Percentiles rank a stretch among this genome's conserved stretches.
These are phyloP conservation scores for Haematococcus sp. DNA, from an alignment of 139 green algal genomes.

Conservation along the genomic window DNA sequence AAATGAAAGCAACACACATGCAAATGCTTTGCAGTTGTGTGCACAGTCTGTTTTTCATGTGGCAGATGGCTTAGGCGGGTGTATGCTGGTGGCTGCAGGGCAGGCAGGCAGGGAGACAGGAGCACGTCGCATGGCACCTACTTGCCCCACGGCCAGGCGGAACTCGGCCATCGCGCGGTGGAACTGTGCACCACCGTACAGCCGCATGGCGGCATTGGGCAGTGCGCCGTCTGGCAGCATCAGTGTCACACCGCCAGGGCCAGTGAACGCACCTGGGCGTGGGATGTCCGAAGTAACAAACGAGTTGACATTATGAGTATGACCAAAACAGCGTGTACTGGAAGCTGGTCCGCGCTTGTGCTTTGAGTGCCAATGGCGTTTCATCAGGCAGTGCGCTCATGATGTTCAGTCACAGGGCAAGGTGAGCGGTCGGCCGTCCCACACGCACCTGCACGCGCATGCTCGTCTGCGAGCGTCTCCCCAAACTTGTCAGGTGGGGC, in stretches of 20 bases:
- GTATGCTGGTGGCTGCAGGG: neutral
- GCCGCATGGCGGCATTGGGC: conserved; percentile 89
- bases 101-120: too few species aligned
- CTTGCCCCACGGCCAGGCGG: conserved; percentile 8
- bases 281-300: neutral
- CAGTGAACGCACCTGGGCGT: conserved; percentile 71
- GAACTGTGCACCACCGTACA: conserved; percentile 95
- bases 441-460: conserved; percentile 74
- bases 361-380: too few species aligned
- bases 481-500: conserved; percentile 83
- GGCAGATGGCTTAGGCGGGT: too few species aligned
- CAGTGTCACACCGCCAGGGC: conserved; percentile 55
- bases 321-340: too few species aligned
- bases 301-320: too few species aligned
- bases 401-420: too few species aligned
- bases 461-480: conserved; percentile 94
- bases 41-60: too few species aligned
- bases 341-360: too few species aligned
- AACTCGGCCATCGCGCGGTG: conserved; percentile 93
- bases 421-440: too few species aligned
- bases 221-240: conserved; percentile 42
- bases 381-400: too few species aligned
- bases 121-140: neutral
- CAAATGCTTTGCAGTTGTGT: too few species aligned
- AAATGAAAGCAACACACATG: neutral